Conservation (phyloP, 2,329 filamentous ascomycete species). For the Sporothrix inflata region DNA sequence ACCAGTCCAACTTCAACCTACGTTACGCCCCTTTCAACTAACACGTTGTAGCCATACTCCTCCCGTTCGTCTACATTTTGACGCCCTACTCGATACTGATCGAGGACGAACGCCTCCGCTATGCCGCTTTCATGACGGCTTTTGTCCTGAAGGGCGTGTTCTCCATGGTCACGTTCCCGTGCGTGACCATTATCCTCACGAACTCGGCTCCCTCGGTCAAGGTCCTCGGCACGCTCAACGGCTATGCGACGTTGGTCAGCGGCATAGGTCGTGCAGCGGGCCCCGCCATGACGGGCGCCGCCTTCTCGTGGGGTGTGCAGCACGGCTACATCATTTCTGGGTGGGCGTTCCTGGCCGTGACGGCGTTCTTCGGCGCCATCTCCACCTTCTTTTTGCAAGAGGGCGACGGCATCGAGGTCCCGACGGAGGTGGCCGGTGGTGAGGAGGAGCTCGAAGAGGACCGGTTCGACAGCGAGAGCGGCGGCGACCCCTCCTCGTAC, state of each 20-base stretch:
- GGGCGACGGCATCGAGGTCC: conserved; percentile 65
- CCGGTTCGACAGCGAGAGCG: conserved; percentile 2
- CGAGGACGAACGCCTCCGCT: conserved; percentile 51
- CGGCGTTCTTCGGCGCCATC: conserved; percentile 68
- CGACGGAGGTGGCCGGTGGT: conserved; percentile 36
- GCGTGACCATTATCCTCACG: conserved; percentile 85
- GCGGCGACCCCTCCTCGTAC: neutral
- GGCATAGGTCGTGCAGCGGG: conserved; percentile 80
- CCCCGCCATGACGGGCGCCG: conserved; percentile 71
- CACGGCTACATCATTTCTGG: conserved; percentile 76
- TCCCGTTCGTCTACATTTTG: conserved; percentile 77
- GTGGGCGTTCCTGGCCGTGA: conserved; percentile 74
- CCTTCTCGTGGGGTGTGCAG: conserved; percentile 77
- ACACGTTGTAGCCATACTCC: conserved; percentile 54
- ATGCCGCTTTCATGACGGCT: conserved; percentile 65
- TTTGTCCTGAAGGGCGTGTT: conserved; percentile 75
- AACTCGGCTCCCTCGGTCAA: conserved; percentile 77
- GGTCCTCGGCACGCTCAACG: conserved; percentile 86
- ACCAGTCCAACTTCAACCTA: neutral
- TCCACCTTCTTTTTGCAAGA: conserved; percentile 76
- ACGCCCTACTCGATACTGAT: conserved; percentile 79
- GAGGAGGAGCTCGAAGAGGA: conserved; percentile 30
- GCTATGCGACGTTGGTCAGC: conserved; percentile 80
- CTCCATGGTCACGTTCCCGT: conserved; percentile 86
- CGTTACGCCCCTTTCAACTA: conserved; percentile 13